Evolutionary conservation across 1,139 yeast species (phyloP).

Genomic region (Magnusiomyces ingens): DNA sequence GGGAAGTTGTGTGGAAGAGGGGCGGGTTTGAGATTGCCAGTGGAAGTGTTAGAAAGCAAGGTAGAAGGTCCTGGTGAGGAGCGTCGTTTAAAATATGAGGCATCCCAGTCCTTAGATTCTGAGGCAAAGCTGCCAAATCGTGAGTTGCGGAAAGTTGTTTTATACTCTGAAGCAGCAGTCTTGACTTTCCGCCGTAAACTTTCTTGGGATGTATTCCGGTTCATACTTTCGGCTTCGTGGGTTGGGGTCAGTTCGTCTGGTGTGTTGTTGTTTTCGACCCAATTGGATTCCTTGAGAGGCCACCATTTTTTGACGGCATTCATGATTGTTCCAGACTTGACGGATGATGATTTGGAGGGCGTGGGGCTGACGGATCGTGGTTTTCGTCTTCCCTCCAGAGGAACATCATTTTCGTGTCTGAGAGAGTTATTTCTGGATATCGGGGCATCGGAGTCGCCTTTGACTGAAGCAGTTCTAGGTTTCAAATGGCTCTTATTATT

Average conservation of each 20-base stretch:
- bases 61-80: no score
- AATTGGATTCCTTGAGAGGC: slow-evolving; percentile 24
- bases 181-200: slow-evolving; percentile 1
- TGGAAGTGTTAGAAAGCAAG: neutral
- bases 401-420: no score
- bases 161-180: neutral
- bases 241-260: neutral
- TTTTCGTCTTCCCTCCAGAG: no score
- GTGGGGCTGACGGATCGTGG: no score
- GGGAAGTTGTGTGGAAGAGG: slow-evolving; percentile 2
- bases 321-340: slow-evolving; percentile 16
- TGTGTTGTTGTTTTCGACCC: neutral
- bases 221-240: neutral
- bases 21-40: neutral
- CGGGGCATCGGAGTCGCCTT: no score
- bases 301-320: slow-evolving; percentile 30
- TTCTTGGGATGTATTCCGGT: neutral
- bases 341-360: no score
- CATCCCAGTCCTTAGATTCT: neutral
- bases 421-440: no score
- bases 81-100: no score
- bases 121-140: neutral
- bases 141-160: neutral
- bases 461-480: no score
- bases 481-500: no score